Percentiles rank a stretch among this genome's conserved stretches.
phyloP scores from a whole-genome alignment of 331 rosid species.

The Pyracantha coccinea region DNA sequence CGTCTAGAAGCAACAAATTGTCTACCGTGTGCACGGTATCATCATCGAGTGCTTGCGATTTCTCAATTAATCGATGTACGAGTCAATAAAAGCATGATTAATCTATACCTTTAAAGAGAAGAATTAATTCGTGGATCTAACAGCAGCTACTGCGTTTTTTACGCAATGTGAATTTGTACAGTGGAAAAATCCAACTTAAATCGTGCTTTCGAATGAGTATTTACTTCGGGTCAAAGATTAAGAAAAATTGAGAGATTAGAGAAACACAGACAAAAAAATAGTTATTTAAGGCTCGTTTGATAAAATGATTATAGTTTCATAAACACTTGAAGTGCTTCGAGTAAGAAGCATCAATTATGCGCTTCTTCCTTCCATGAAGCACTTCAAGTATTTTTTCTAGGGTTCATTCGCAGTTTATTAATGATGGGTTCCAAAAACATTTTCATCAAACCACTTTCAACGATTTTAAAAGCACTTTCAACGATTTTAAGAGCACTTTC shows the following conservation, averaged over 20 bases:
- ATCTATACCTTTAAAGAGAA: not conserved
- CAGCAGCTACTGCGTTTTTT: not conserved
- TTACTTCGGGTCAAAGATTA: not conserved
- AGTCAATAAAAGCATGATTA: not conserved
- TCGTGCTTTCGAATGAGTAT: not conserved
- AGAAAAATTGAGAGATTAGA: not conserved
- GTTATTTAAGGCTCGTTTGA: accelerated
- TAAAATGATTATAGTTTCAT: too few relatives aligned
- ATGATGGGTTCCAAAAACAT: accelerated
- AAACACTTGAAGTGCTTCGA: too few relatives aligned
- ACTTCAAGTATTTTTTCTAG: too few relatives aligned
- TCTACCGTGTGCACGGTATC: not conserved
- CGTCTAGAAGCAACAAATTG: not conserved
- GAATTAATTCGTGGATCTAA: not conserved
- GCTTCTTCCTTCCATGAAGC: too few relatives aligned
- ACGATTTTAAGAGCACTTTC: too few relatives aligned
- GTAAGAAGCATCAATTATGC: too few relatives aligned
- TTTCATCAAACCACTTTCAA: too few relatives aligned
- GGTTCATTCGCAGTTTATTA: too few relatives aligned
- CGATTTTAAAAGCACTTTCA: too few relatives aligned
- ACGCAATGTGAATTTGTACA: not conserved
- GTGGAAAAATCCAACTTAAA: not conserved
- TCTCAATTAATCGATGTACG: too few relatives aligned
- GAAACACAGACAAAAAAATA: not conserved
- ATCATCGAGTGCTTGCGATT: too few relatives aligned